phyloP scores from a whole-genome alignment of 129 eudicot species.

The Logfia minima region DNA sequence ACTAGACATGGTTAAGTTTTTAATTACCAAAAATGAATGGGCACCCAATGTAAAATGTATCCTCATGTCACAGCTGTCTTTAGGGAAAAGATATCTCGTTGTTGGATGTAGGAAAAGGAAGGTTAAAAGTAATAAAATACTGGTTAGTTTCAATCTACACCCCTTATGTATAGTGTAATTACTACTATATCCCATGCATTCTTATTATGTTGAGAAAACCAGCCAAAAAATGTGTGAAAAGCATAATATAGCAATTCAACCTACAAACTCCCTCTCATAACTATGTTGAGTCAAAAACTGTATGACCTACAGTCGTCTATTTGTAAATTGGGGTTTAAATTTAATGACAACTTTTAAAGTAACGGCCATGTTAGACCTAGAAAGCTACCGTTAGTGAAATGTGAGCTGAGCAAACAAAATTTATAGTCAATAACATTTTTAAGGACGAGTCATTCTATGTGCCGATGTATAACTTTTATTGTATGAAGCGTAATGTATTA shows the following conservation, averaged over 20 bases:
- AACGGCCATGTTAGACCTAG: too few species aligned
- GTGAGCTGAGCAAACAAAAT: too few species aligned
- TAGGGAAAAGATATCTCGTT: not conserved
- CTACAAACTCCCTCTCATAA: too few species aligned
- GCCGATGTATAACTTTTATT: too few species aligned
- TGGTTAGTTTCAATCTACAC: not conserved
- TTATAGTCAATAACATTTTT: too few species aligned
- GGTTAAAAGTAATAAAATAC: not conserved
- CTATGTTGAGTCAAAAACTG: too few species aligned
- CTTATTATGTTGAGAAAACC: not conserved
- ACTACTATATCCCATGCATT: not conserved
- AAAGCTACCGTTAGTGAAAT: too few species aligned
- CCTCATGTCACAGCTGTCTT: slow-evolving; percentile 7
- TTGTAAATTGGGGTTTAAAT: too few species aligned
- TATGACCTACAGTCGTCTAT: too few species aligned
- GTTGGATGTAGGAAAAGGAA: not conserved
- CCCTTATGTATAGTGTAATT: not conserved
- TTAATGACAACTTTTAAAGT: too few species aligned
- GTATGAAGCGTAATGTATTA: too few species aligned
- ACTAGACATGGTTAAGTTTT: not conserved
- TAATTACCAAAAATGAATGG: not conserved
- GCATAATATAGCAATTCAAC: not conserved
- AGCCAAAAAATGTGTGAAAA: not conserved
- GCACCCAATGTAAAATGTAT: not conserved
- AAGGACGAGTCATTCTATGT: too few species aligned